Evolutionary conservation across 805 yeast species (phyloP), one percentile per base, ranked within the genome.

Genomic region (Scheffersomyces stipitis): DNA sequence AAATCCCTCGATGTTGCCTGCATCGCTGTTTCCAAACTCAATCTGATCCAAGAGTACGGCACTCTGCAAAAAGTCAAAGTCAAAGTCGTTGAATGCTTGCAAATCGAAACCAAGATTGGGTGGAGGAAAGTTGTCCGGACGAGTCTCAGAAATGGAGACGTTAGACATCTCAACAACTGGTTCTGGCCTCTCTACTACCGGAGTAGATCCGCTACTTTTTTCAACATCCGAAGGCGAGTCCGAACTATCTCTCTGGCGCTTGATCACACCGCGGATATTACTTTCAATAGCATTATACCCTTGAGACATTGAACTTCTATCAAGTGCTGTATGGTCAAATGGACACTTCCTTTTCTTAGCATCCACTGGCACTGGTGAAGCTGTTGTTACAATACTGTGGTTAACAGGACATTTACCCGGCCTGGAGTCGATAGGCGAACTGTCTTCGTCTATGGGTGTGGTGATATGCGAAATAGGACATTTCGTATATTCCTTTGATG

Each of bases 31-130:
- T 20, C 38, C 40, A 26, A 40, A 36, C 27, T 33, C 50, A 23
- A 58, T 46, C 37, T 55, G 61, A 16, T 42, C 51, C 39, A 58
- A 46, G 27, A 58, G 39, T 14, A 36, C 44, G 28, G 57, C 63
- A 36, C 56, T 61, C 26, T 50, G 52, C 34, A 62, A 45, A 36
- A 61, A 51, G 36, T 64, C 67, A 29, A 62, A 53, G 37, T 60
- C 59, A 40, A 61, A 56, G 16, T 62, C 50, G 16, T 30, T 33
- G n/a, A 41, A 35, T 26, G 34, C 43, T n/a, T 31, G 40, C 15
- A 29, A 26, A 20, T 37, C 33, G 26, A 27, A 51, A 6, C 16
- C 24, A 20, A 20, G 24, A 20, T 20, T 20, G 9, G 24, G 24
- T 7, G 24, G 9, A 7, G 24, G 24, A 20, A 20, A 20, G 24